Evolutionary conservation across 129 eudicot genomes (phyloP), one percentile per base, ranked within the genome.

Genomic region (Kitagawia praeruptora): DNA sequence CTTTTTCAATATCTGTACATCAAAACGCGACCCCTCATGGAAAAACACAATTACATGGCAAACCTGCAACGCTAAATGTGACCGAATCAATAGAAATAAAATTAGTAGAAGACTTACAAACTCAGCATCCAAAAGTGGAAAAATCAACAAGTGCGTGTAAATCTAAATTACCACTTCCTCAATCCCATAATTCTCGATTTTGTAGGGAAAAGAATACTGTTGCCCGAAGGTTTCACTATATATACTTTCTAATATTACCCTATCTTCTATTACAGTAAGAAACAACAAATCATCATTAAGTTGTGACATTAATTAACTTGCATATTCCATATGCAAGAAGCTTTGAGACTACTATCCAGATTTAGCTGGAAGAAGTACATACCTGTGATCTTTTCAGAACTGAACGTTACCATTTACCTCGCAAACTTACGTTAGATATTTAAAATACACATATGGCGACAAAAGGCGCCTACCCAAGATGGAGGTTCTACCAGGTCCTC

Each of bases 21-120:
- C 93, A n/a, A 94, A 94, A 67, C 83, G 93, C 74, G 98, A 90
- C 3, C 97, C 98, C 81, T 94, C 98, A 75, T 91, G 93, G 40
- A 94, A 63, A 76, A 81, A 87, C 66, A 94, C 76, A 75, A 94
- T 72, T 46, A 92, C 87, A 81, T 94, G 98, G 82, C 97, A 91
- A 73, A 94, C 98, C 98, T 94, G 89, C 92, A 85, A 78, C 72
- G 84, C 86, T 75, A 77, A 79, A 56, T 40, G 78, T 56, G 67
- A 75, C 78, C 25, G 40, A 23, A 84, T 88, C 79, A 77, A 80
- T 70, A 77, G 56, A 82, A 72, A 74, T 79, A 7, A 39, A 70
- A 39, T 42, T 6, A 54, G 9, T 28, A 70, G 66, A 37, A 72
- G 6, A 27, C 23, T 40, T 40, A 45, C 19, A 51, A 27, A 23